Conservation (phyloP, 805 yeast species). For the Maudiozyma saulgeensis region DNA sequence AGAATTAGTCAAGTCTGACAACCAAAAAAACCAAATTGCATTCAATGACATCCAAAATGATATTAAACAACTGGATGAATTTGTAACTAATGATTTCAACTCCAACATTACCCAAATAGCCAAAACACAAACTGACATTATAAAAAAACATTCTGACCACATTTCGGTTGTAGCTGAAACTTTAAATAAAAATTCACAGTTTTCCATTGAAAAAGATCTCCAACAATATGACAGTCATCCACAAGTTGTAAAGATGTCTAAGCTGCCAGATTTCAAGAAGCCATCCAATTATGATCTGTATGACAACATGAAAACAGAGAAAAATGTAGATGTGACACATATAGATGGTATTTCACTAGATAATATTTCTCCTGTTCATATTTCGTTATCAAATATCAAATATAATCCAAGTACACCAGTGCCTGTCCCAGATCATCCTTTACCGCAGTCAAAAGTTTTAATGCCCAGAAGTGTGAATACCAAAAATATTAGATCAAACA, state of each 20-base stretch:
- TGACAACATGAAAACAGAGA: constrained; percentile 6
- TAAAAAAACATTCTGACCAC: constrained; percentile 3
- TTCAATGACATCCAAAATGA: neutral
- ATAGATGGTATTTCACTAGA: neutral
- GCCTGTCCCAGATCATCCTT: constrained; percentile 23
- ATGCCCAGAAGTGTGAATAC: constrained; percentile 22
- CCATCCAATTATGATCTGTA: constrained; percentile 10
- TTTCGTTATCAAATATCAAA: neutral
- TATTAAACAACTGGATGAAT: constrained; percentile 1
- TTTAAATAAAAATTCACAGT: neutral
- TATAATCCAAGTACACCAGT: constrained; percentile 20
- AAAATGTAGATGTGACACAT: neutral
- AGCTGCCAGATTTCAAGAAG: constrained; percentile 10
- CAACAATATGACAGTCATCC: neutral
- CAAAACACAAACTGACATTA: constrained; percentile 9
- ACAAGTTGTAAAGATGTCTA: neutral
- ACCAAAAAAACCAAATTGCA: neutral
- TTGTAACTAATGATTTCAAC: constrained; percentile 5
- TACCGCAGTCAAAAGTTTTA: constrained; percentile 19
- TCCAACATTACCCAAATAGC: constrained; percentile 10
- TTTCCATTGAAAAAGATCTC: neutral
- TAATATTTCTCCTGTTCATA: constrained; percentile 4
- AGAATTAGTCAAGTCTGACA: neutral
- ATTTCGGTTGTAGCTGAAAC: constrained; percentile 1
- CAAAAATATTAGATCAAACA: constrained; percentile 10